Evolutionary conservation across 2,329 filamentous ascomycete species (phyloP), one percentile per base, ranked within the genome.

Genomic region (Cadophora malorum): DNA sequence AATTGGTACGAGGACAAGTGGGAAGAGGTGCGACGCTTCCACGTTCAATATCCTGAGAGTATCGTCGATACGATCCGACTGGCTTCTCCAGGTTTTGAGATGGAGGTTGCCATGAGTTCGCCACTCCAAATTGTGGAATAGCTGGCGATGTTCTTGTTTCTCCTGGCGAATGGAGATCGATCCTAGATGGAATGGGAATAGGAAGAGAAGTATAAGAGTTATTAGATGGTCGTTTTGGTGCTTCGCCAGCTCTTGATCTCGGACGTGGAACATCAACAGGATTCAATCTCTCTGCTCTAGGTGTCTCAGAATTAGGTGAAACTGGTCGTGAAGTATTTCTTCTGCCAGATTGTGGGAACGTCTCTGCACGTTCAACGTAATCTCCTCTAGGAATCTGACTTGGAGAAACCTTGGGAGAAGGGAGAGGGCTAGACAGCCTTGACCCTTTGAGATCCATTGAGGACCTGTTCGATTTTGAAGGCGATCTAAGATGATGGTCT

Each of bases 1-100:
- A 86, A 4, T 84, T 81, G 49, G 85, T 87, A 69, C 92, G 85
- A 7, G 90, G 90, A 74, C 94, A 97, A 2, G 88, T 84, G 3
- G 91, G 87, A 16, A 94, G 83, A 25, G 81, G 80, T 12, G 81
- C 77, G 7, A 84, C 74, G 2, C 78, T 77, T 3, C 82, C 81
- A 58, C 80, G 75, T 56, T 80, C 79, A 10, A 83, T 77, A 33
- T 86, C 83, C 68, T 90, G 85, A 0, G 85, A 86, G 72, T 84
- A 86, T 6, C 85, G 83, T 52, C 85, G 80, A 72, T 83, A 87
- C 1, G 83, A 80, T 3, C 82, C 80, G 25, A 83, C 75, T 6
- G 80, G 78, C 49, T 79, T 78, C n/a, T 83, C 81, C 8, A 78
- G 71, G 33, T 74, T 71, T 21, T 66, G 47, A 12, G 71, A 65